Base-by-base conservation (phyloP, 2,329 filamentous ascomycete genomes). In the Penicillium paneum region DNA sequence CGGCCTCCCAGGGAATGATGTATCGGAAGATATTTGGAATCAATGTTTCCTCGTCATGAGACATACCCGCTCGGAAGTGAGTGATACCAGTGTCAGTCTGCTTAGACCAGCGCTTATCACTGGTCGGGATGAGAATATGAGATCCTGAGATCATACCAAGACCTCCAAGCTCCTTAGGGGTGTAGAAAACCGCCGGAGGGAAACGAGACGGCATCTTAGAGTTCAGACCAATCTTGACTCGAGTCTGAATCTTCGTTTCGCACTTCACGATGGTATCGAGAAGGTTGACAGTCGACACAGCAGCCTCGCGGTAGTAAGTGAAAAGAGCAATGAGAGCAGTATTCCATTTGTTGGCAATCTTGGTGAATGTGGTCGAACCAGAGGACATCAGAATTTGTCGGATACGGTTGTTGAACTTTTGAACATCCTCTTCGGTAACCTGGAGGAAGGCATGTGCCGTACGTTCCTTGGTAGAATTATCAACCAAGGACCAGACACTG, bases 331-430 rank as follows among this genome's bases (percentile, higher is more conserved):
- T 99, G 63, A 99, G 76, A 1, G 91, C 94, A 0, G 94, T 99
- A 75, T 99, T 99, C 94, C 95, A 99, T 78, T 99, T 99, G 78
- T 99, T 99, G 43, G 95, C 94, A 68, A 99, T 99, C 82, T 99
- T 99, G 42, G 94, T 99, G 77, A 99, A 99, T 0, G 94, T 99
- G 0, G 94, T 99, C 5, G 91, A 96, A n/a, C 94, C 95, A 55
- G 94, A 97, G 11, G 93, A 97, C 94, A 99, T 99, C 53, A 99
- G 81, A 70, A 99, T 99, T 69, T 99, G 94, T 56, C 94, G 86
- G 68, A 99, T 99, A 39, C 95, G 87, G 74, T 99, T 99, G 76
- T 99, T 99, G 81, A 99, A 99, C 75, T 97, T 97, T 62, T 93
- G 89, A 45, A 99, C 93, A 68, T 99, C 94, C 70, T 97, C 94